Conservation (phyloP, 2,329 filamentous ascomycete genomes). For the Cytospora piceicola region DNA sequence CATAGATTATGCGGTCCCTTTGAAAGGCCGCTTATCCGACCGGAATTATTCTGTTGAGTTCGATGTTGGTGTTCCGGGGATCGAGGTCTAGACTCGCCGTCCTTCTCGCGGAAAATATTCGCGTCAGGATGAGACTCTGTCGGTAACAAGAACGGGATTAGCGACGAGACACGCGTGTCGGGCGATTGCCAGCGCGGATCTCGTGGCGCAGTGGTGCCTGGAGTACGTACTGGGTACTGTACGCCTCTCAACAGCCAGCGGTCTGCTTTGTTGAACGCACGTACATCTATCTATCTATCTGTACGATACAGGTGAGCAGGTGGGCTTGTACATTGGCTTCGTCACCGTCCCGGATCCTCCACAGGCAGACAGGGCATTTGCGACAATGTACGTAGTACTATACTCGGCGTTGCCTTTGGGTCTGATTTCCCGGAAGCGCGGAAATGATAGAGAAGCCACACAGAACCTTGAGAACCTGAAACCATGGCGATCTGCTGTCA, state of each 20-base stretch:
- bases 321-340: too few species aligned
- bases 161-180: background rate
- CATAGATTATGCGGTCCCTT: slow-evolving; percentile 13
- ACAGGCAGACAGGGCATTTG: too few species aligned
- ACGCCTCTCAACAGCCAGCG: background rate
- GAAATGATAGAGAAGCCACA: background rate
- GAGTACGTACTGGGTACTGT: background rate
- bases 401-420: background rate
- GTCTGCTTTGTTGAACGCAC: background rate
- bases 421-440: background rate
- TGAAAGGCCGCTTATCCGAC: slow-evolving; percentile 8
- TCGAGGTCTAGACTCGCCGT: background rate
- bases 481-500: background rate
- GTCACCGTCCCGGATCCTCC: too few species aligned
- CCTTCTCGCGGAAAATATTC: background rate
- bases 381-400: background rate
- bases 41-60: background rate
- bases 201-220: background rate
- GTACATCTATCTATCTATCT: background rate
- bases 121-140: background rate
- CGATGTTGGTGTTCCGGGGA: too few species aligned
- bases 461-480: background rate
- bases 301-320: too few species aligned
- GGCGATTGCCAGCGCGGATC: background rate
- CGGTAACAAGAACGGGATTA: background rate